These are phyloP conservation scores for Jamesozyma gamospora DNA, from an alignment of 805 yeast genomes.

Conservation along the genomic window DNA sequence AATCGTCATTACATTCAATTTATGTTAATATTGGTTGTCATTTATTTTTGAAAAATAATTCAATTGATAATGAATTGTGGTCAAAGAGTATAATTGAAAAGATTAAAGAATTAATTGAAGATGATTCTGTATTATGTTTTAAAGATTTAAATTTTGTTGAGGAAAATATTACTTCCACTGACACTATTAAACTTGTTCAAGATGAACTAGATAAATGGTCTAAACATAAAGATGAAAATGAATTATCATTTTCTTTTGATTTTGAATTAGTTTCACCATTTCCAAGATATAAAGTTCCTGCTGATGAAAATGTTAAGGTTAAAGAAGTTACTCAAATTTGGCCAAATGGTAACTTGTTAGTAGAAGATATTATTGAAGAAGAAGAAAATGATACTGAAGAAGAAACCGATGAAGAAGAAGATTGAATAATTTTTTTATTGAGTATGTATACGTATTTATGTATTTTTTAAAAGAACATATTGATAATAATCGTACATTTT, in stretches of 20 bases:
- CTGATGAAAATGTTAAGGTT: constrained; percentile 25
- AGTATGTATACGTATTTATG: not conserved
- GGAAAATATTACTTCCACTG: constrained; percentile 7
- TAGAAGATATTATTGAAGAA: constrained; percentile 34
- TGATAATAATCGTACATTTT: too few relatives aligned
- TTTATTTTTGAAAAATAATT: constrained; percentile 27
- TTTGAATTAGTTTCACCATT: constrained; percentile 54
- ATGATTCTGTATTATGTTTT: constrained; percentile 14
- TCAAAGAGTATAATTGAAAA: constrained; percentile 41
- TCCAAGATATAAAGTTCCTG: constrained; percentile 45
- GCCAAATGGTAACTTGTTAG: constrained; percentile 63
- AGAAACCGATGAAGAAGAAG: not conserved
- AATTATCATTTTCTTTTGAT: constrained; percentile 27
- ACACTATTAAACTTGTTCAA: constrained; percentile 6
- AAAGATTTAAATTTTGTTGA: constrained; percentile 7
- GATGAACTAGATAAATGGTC: constrained; percentile 11
- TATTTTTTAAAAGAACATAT: not conserved
- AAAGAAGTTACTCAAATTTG: constrained; percentile 39
- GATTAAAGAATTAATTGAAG: constrained; percentile 10
- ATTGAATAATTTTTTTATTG: too few relatives aligned
- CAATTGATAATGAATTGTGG: constrained; percentile 58
- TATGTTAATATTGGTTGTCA: constrained; percentile 21
- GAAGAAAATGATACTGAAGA: constrained; percentile 16
- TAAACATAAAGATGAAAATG: not conserved
- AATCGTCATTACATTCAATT: constrained; percentile 14